Evolutionary conservation across 495 filamentous ascomycete species (phyloP).

Genomic region (Tuber calosporum): DNA sequence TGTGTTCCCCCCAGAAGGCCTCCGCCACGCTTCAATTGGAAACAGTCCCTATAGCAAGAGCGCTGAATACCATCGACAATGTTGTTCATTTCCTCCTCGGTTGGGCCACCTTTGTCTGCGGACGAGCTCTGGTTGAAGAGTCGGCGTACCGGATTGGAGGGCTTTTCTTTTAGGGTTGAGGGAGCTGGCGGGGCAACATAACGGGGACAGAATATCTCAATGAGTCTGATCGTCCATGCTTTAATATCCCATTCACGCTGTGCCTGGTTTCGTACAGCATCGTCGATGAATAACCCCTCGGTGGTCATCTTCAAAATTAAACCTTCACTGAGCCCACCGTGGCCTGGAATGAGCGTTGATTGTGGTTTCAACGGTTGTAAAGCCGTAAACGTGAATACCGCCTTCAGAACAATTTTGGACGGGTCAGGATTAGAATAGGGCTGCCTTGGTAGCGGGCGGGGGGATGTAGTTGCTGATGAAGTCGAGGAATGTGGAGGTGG

Average conservation of each 20-base stretch:
- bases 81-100: constrained; percentile 35
- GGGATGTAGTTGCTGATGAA: constrained; percentile 37
- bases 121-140: constrained; percentile 21
- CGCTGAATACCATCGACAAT: constrained; percentile 32
- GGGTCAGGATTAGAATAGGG: constrained; percentile 79
- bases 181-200: constrained; percentile 35
- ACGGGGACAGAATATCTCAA: constrained; percentile 80
- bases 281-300: constrained; percentile 93
- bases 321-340: constrained; percentile 73
- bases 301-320: constrained; percentile 75
- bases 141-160: constrained; percentile 26
- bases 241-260: constrained; percentile 96
- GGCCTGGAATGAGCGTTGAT: constrained; percentile 69
- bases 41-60: constrained; percentile 31
- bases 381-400: constrained; percentile 84
- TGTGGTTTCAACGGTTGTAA: constrained; percentile 71
- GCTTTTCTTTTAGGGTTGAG: constrained; percentile 10
- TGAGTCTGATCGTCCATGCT: constrained; percentile 86
- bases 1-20: constrained; percentile 49
- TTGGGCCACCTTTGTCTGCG: constrained; percentile 16
- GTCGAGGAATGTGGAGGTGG: constrained; percentile 38
- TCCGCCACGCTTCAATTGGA: constrained; percentile 33
- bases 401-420: constrained; percentile 87
- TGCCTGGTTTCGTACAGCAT: constrained; percentile 70
- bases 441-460: constrained; percentile 36